These are phyloP conservation scores for Pythium volutum DNA, from an alignment of 352 stramenopile species.

Conservation along the genomic window DNA sequence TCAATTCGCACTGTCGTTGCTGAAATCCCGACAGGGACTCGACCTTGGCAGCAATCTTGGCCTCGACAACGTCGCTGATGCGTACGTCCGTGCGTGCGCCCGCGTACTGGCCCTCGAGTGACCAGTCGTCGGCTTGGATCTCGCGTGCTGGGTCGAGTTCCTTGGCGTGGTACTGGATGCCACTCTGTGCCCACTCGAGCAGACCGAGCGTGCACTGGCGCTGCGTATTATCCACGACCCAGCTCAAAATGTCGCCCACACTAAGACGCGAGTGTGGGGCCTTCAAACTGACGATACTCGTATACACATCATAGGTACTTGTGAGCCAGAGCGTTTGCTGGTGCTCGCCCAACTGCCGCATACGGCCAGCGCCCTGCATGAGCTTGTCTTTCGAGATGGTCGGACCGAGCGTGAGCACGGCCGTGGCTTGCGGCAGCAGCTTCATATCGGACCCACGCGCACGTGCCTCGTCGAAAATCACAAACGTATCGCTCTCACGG, in stretches of 20 bases:
- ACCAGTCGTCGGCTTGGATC: conserved; percentile 48
- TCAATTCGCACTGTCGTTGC: not conserved
- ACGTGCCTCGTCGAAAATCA: conserved; percentile 89
- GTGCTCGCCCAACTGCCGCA: conserved; percentile 69
- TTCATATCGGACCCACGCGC: conserved; percentile 90
- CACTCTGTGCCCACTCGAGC: conserved; percentile 77
- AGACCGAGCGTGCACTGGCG: conserved; percentile 54
- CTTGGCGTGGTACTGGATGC: conserved; percentile 55
- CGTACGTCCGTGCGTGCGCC: conserved; percentile 20
- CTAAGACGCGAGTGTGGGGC: not conserved
- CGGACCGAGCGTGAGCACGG: conserved; percentile 81
- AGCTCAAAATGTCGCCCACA: conserved; percentile 47
- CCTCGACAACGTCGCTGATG: conserved; percentile 21
- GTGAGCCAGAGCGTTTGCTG: conserved; percentile 69
- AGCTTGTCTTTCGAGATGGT: conserved; percentile 91
- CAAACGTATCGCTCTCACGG: conserved; percentile 81
- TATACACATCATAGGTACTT: conserved; percentile 62
- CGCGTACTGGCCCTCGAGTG: conserved; percentile 38
- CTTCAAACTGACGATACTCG: conserved; percentile 14
- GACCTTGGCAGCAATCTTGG: not conserved
- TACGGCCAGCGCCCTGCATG: conserved; percentile 89
- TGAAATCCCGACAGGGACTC: not conserved
- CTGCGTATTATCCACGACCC: conserved; percentile 86
- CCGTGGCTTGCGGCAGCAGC: conserved; percentile 58
- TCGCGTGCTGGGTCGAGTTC: conserved; percentile 9